Conservation (phyloP, 2,329 filamentous ascomycete species). For the Diaporthe destruens region DNA sequence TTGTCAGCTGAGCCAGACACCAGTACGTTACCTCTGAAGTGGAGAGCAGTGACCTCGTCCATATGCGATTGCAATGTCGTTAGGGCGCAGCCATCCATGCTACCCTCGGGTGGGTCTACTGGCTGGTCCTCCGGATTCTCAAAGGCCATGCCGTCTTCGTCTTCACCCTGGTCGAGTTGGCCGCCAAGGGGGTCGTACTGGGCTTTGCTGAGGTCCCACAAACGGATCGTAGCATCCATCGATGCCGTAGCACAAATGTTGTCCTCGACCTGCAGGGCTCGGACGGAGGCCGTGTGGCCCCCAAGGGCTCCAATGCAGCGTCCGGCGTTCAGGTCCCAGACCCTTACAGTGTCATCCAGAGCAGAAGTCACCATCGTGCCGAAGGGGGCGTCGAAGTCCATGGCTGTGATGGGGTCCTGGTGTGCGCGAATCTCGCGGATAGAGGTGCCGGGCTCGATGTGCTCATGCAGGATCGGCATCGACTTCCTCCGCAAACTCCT, state of each 20-base stretch:
- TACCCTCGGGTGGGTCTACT: conserved; percentile 79
- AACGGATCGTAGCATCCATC: conserved; percentile 90
- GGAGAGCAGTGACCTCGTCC: conserved; percentile 92
- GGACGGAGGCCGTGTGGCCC: conserved; percentile 93
- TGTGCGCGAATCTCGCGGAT: conserved; percentile 93
- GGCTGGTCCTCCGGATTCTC: conserved; percentile 77
- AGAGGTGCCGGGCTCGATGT: conserved; percentile 88
- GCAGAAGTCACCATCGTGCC: conserved; percentile 94
- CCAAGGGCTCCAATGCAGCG: conserved; percentile 92
- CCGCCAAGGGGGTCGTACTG: conserved; percentile 81
- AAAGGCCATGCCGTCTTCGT: conserved; percentile 78
- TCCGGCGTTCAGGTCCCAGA: conserved; percentile 96
- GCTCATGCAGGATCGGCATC: conserved; percentile 95
- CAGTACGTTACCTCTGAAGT: conserved; percentile 89
- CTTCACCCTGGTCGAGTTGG: conserved; percentile 69
- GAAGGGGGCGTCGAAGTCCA: conserved; percentile 98
- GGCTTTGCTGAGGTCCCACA: conserved; percentile 94
- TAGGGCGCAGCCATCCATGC: conserved; percentile 90
- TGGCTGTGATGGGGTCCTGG: conserved; percentile 85
- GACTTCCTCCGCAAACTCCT: conserved; percentile 79
- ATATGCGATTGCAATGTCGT: conserved; percentile 91
- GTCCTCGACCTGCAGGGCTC: conserved; percentile 92
- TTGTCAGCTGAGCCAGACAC: conserved; percentile 98
- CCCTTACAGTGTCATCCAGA: conserved; percentile 91
- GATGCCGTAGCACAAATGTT: conserved; percentile 95